Evolutionary conservation across 306 rosid species (phyloP).

Genomic region (Prosopis cineraria): DNA sequence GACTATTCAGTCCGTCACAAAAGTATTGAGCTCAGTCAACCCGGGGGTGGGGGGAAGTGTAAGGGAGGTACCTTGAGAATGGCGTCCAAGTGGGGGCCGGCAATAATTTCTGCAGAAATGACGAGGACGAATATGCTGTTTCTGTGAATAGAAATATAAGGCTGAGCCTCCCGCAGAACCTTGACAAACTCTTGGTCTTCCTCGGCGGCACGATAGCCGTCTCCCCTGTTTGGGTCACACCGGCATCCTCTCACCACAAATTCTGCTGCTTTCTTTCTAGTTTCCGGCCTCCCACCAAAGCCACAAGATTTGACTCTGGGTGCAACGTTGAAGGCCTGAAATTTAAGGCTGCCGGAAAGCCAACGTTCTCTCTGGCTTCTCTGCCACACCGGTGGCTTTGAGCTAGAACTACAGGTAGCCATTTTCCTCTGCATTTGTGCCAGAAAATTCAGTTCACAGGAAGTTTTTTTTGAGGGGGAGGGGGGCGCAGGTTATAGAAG

Average conservation of each 20-base stretch:
- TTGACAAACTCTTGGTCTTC: constrained; percentile 57
- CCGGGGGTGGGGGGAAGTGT: no score
- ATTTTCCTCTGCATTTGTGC: constrained; percentile 18
- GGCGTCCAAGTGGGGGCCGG: constrained; percentile 45
- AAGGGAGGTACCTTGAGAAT: constrained; percentile 57
- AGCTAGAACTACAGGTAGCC: constrained; percentile 43
- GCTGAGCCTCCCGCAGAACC: constrained; percentile 68
- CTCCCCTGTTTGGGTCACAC: constrained; percentile 10
- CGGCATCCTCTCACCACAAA: constrained; percentile 30
- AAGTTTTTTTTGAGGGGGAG: no score
- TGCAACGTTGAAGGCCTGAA: background rate
- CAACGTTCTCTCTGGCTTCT: constrained; percentile 20
- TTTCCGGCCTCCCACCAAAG: background rate
- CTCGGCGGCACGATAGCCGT: constrained; percentile 30
- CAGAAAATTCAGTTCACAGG: background rate
- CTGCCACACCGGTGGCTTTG: constrained; percentile 32
- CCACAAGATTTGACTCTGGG: constrained; percentile 8
- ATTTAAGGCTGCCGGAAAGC: constrained; percentile 28
- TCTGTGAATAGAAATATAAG: constrained; percentile 56
- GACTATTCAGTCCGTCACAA: background rate
- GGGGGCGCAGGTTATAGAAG: background rate
- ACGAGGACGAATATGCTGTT: constrained; percentile 55
- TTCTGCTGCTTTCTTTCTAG: constrained; percentile 19
- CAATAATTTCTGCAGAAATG: constrained; percentile 58
- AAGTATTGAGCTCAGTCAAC: background rate